Conservation (phyloP, 2,329 filamentous ascomycete species). For the Bisporella sp. region DNA sequence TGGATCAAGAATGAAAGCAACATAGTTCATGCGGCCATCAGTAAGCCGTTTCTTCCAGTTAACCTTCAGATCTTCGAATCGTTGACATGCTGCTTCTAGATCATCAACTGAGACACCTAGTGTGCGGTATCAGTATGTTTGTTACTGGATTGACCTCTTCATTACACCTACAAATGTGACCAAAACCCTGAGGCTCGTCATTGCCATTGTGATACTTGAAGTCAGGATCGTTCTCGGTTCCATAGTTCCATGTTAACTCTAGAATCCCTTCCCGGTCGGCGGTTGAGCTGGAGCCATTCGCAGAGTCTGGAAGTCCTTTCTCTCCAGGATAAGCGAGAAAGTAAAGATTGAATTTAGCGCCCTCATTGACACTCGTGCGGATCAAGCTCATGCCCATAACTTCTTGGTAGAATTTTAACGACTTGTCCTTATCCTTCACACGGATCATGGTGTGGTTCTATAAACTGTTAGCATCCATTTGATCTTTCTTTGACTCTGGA, state of each 20-base stretch:
- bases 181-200: constrained; percentile 84
- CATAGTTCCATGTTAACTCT: constrained; percentile 81
- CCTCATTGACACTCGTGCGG: constrained; percentile 62
- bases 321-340: constrained; percentile 74
- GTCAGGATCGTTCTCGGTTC: constrained; percentile 75
- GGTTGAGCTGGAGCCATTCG: constrained; percentile 49
- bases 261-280: constrained; percentile 74
- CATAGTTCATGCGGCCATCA: constrained; percentile 87
- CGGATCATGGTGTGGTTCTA: constrained; percentile 92
- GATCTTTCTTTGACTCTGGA: neutral
- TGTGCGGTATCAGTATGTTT: constrained; percentile 1
- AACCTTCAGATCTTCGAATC: constrained; percentile 75
- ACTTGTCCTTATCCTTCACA: constrained; percentile 73
- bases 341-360: constrained; percentile 79
- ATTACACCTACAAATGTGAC: constrained; percentile 69
- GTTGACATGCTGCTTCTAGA: constrained; percentile 76
- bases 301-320: constrained; percentile 44
- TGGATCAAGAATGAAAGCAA: constrained; percentile 85
- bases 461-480: neutral
- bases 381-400: constrained; percentile 82
- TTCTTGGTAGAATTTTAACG: constrained; percentile 76
- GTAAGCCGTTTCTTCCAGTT: constrained; percentile 95
- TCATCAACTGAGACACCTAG: constrained; percentile 76
- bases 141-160: too few species aligned
- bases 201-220: constrained; percentile 95